A percentile compares a stretch with the other conserved stretches of the same genome.
phyloP scores from a whole-genome alignment of 192 early-diverging fungal genomes.

The Pilaira anomala region DNA sequence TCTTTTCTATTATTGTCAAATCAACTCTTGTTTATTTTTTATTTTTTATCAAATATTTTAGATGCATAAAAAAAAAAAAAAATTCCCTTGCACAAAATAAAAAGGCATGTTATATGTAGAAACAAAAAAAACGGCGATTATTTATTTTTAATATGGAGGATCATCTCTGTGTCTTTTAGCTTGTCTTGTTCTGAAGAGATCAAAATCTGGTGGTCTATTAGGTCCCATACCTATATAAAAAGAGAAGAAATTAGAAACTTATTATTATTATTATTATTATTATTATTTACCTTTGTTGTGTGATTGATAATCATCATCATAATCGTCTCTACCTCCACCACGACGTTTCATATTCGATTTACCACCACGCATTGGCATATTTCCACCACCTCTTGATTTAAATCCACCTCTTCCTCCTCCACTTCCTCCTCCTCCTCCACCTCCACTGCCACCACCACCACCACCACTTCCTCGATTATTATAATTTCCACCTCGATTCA shows the following conservation, averaged over 20 bases:
- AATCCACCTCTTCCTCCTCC: conserved; percentile 25
- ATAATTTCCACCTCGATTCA: background rate
- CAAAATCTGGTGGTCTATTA: conserved; percentile 55
- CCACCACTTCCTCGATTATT: conserved; percentile 11
- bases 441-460: conserved; percentile 26
- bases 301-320: conserved; percentile 40
- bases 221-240: conserved; percentile 39
- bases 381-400: conserved; percentile 25
- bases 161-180: conserved; percentile 39
- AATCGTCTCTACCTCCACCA: conserved; percentile 41
- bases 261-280: background rate
- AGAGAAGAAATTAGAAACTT: too few relatives aligned
- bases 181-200: conserved; percentile 50
- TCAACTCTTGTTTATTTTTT: background rate
- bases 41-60: too few relatives aligned
- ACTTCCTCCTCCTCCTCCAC: conserved; percentile 12
- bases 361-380: conserved; percentile 26
- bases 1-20: background rate
- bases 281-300: conserved; percentile 26
- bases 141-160: conserved; percentile 17
- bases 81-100: background rate
- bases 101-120: too few relatives aligned
- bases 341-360: conserved; percentile 40
- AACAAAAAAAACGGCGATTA: background rate
- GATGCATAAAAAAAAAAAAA: too few relatives aligned